phyloP scores from a whole-genome alignment of 495 filamentous ascomycete species.

The Talaromyces thailandensis region DNA sequence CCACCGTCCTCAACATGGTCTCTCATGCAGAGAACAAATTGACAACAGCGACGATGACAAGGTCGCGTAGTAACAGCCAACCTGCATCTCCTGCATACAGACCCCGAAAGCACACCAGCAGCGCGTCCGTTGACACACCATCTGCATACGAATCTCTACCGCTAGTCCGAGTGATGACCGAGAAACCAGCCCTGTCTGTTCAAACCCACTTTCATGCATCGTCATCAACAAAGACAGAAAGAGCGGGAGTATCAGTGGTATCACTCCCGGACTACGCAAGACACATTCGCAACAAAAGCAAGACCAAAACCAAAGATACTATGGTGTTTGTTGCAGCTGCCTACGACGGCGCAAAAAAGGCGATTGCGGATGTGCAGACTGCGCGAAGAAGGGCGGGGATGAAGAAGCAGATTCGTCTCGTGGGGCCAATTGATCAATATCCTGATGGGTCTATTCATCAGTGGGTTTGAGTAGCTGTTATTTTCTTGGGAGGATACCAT shows the following conservation, averaged over 20 bases:
- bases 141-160: not conserved
- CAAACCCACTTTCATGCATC: not conserved
- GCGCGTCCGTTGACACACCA: not conserved
- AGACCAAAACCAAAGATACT: not conserved
- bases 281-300: conserved; percentile 22
- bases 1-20: not conserved
- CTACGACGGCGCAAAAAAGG: conserved; percentile 25
- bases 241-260: not conserved
- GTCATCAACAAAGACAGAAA: not conserved
- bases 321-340: conserved; percentile 15
- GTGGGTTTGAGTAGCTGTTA: conserved; percentile 22
- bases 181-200: not conserved
- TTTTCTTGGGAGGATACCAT: not conserved
- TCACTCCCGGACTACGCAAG: conserved; percentile 14
- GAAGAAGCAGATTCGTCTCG: conserved; percentile 36
- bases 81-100: not conserved
- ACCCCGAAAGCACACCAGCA: not conserved
- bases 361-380: conserved; percentile 22
- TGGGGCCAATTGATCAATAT: conserved; percentile 32
- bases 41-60: conserved; percentile 2
- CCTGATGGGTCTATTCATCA: conserved; percentile 21
- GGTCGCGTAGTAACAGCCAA: not conserved
- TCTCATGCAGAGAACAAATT: not conserved
- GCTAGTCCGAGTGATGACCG: not conserved
- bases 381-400: conserved; percentile 28